phyloP scores from a whole-genome alignment of 108 stramenopile genomes.

The Cyclostephanos tholiformis region DNA sequence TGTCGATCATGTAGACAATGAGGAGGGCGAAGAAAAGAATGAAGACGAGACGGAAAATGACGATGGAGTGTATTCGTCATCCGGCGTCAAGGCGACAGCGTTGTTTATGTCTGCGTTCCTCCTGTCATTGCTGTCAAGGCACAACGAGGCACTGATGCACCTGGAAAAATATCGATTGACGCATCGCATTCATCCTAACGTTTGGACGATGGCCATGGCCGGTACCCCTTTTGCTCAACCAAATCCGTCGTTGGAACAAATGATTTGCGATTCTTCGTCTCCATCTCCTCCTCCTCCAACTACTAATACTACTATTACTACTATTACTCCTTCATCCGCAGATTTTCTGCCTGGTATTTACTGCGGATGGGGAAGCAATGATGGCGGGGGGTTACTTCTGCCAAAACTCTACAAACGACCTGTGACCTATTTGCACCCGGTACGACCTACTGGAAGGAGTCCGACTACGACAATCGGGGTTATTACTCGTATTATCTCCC shows the following conservation, averaged over 20 bases:
- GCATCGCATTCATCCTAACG: conserved; percentile 86
- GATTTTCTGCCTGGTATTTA: conserved; percentile 25
- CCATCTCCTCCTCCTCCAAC: too few species aligned
- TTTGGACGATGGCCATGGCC: too few species aligned
- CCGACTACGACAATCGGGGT: conserved; percentile 68
- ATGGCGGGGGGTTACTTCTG: conserved; percentile 50
- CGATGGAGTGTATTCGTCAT: too few species aligned
- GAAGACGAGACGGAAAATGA: too few species aligned
- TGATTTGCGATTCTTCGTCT: too few species aligned
- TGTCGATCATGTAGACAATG: too few species aligned
- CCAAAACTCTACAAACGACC: conserved; percentile 50
- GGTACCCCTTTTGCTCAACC: too few species aligned
- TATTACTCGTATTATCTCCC: conserved; percentile 83
- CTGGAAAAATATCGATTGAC: conserved; percentile 67
- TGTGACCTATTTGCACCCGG: conserved; percentile 68
- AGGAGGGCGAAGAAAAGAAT: too few species aligned
- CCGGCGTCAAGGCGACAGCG: too few species aligned
- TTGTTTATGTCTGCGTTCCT: conserved; percentile 85
- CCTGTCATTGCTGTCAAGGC: conserved; percentile 56
- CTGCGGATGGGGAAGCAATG: conserved; percentile 3
- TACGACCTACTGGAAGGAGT: conserved; percentile 77
- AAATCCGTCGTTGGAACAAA: too few species aligned
- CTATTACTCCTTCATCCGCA: too few species aligned
- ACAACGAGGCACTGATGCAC: conserved; percentile 59
- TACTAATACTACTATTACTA: too few species aligned